Percentiles rank a stretch among this genome's conserved stretches.
Evolutionary conservation across 2,329 filamentous ascomycete genomes (phyloP).

Genomic region (Aspergillus ibericus): DNA sequence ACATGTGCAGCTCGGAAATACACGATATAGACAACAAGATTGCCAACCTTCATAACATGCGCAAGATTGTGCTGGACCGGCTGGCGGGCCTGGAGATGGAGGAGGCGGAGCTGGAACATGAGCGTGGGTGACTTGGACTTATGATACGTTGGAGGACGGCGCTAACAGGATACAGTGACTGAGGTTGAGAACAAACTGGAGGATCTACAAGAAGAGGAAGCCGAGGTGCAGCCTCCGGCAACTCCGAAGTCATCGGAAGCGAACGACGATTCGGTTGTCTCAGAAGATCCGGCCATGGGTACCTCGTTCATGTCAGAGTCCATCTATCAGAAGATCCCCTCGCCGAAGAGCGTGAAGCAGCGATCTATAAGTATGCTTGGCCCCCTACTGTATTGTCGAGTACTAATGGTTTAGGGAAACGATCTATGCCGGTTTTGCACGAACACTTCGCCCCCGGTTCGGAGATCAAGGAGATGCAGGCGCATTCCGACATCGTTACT

Average conservation of each 20-base stretch:
- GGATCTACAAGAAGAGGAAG: conserved; percentile 57
- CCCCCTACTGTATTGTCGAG: not conserved
- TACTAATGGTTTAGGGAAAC: conserved; percentile 53
- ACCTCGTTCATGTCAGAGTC: conserved; percentile 93
- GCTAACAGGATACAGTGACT: conserved; percentile 43
- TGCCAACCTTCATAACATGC: conserved; percentile 87
- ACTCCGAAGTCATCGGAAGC: conserved; percentile 39
- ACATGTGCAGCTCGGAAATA: conserved; percentile 96
- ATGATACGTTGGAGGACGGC: not conserved
- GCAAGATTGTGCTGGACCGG: conserved; percentile 84
- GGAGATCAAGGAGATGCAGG: conserved; percentile 81
- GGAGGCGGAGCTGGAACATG: conserved; percentile 84
- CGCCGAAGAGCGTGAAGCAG: conserved; percentile 55
- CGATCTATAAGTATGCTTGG: conserved; percentile 40
- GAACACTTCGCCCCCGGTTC: conserved; percentile 92
- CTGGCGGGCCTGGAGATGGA: conserved; percentile 85
- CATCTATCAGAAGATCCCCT: conserved; percentile 88
- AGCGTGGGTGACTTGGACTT: conserved; percentile 58
- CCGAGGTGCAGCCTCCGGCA: conserved; percentile 27
- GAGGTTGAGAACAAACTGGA: conserved; percentile 64
- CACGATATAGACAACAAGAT: conserved; percentile 97
- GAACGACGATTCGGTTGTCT: conserved; percentile 51
- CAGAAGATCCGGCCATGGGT: conserved; percentile 55
- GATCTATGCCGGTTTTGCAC: conserved; percentile 90
- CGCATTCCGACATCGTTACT: conserved; percentile 84